Base-by-base conservation (phyloP, 2,329 filamentous ascomycete species). In the Pleochaeta shiraiana region DNA sequence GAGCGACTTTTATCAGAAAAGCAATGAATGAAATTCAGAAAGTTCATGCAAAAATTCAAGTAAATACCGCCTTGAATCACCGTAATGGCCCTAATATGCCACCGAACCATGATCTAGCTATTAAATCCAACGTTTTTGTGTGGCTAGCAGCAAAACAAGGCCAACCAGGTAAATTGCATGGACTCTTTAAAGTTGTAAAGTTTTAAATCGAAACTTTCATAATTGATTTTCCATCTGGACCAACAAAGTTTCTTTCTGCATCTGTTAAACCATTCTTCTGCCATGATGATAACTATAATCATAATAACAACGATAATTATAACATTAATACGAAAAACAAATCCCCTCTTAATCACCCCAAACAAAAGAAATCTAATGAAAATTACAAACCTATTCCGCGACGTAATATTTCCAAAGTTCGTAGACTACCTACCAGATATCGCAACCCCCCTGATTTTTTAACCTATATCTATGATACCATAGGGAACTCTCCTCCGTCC, bases 21-120 rank as follows among this genome's bases (percentile, higher is more conserved):
- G 66, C 65, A 4, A 66, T 65, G 50, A 63, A 62, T 1, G 63
- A 65, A 55, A 37, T 66, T 16, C 5, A 24, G 2, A 67, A 64
- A 9, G 9, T 65, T 21, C 33, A 33, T 3, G 59, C 63, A 24
- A 34, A 55, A n/a, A 33, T 34, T 7, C 14, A 65, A 33, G 26
- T 65, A 26, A 34, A 60, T 2, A 28, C 59, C 19, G 61, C 63
- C 3, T 19, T 67, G 0, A 63, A 43, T 45, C 50, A 21, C 1
- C 16, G 59, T 0, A 67, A 67, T 59, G 33, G 64, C 5, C 63
- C 59, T 1, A 60, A 33, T 33, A 64, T 45, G 2, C 33, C 53
- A 1, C 4, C 19, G 0, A 59, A 66, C 4, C 28, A 66, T 45
- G 50, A 65, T 21, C 28, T 67, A 33, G 0, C 24, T 26, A 30